These are phyloP conservation scores for Kentomonas sorsogonicus DNA, from an alignment of 208 protist genomes.

Conservation along the genomic window DNA sequence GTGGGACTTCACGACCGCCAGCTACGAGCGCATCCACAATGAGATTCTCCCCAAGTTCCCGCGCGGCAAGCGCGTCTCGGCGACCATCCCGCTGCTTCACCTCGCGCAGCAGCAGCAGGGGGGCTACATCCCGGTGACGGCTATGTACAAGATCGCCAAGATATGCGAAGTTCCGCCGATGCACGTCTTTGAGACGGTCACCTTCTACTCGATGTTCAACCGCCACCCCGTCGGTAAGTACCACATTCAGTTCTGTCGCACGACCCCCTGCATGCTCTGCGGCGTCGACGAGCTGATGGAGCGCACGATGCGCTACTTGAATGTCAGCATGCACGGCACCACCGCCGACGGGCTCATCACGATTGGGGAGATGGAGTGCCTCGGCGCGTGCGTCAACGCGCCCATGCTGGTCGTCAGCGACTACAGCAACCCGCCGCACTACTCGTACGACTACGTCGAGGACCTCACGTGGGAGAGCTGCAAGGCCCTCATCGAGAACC, in stretches of 20 bases:
- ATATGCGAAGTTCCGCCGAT: conserved; percentile 90
- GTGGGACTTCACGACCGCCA: conserved; percentile 89
- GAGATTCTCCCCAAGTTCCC: conserved; percentile 91
- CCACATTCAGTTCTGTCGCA: conserved; percentile 92
- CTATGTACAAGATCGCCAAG: conserved; percentile 93
- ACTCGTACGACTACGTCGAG: conserved; percentile 87
- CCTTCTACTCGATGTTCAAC: conserved; percentile 95
- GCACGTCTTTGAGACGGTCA: conserved; percentile 90
- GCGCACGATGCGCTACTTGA: conserved; percentile 72
- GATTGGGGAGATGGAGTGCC: conserved; percentile 93
- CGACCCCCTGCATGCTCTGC: conserved; percentile 91
- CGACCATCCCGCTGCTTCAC: conserved; percentile 87
- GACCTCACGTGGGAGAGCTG: conserved; percentile 86
- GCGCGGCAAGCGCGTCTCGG: conserved; percentile 60
- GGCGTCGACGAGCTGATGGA: conserved; percentile 86
- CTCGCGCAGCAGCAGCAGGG: conserved; percentile 89
- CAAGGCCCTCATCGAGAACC: conserved; percentile 72
- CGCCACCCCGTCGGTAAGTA: conserved; percentile 92
- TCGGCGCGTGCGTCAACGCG: conserved; percentile 92
- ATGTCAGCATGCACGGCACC: conserved; percentile 79
- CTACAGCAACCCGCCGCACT: conserved; percentile 87
- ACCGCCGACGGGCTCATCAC: conserved; percentile 86
- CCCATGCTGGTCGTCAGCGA: conserved; percentile 92
- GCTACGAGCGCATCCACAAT: conserved; percentile 86
- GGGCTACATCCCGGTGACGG: conserved; percentile 89